A percentile compares a stretch with the other conserved stretches of the same genome.
Conservation (phyloP, 176 grass and related monocot genomes). For the Triticum dicoccoides region DNA sequence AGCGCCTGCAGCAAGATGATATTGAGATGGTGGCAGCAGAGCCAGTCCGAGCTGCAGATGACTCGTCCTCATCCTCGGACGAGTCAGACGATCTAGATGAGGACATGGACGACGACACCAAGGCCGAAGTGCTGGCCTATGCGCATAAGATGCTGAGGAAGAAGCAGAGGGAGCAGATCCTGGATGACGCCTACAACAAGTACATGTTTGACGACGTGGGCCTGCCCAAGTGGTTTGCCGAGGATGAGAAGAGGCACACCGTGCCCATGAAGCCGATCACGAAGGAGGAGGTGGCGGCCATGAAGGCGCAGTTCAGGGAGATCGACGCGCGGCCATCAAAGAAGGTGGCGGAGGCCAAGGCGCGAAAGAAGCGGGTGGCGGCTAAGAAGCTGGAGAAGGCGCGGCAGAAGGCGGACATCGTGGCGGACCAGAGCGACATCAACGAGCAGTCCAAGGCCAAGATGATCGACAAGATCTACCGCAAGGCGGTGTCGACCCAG, state of each 20-base stretch:
- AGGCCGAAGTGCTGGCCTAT: conserved; percentile 87
- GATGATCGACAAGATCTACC: conserved; percentile 88
- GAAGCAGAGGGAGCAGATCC: conserved; percentile 93
- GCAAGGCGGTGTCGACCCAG: conserved; percentile 71
- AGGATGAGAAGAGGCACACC: conserved; percentile 80
- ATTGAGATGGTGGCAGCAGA: conserved; percentile 92
- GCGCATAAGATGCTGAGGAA: conserved; percentile 97
- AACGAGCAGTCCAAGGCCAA: conserved; percentile 75
- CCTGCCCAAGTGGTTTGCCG: conserved; percentile 76
- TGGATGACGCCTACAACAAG: conserved; percentile 89
- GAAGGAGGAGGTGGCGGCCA: conserved; percentile 74
- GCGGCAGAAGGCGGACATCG: conserved; percentile 69
- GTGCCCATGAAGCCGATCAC: conserved; percentile 76
- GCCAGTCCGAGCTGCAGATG: conserved; percentile 50
- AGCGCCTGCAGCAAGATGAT: conserved; percentile 41
- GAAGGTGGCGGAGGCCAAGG: conserved; percentile 95
- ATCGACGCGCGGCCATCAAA: conserved; percentile 86
- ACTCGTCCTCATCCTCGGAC: conserved; percentile 70
- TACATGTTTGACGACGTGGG: conserved; percentile 92
- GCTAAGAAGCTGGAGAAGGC: conserved; percentile 77
- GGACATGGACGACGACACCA: conserved; percentile 56
- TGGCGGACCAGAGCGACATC: conserved; percentile 84
- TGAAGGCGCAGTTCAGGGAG: conserved; percentile 85
- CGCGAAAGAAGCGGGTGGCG: conserved; percentile 73
- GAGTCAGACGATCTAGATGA: conserved; percentile 62